These are phyloP conservation scores for Conticribra weissflogii DNA, from an alignment of 108 stramenopile species.

Conservation along the genomic window DNA sequence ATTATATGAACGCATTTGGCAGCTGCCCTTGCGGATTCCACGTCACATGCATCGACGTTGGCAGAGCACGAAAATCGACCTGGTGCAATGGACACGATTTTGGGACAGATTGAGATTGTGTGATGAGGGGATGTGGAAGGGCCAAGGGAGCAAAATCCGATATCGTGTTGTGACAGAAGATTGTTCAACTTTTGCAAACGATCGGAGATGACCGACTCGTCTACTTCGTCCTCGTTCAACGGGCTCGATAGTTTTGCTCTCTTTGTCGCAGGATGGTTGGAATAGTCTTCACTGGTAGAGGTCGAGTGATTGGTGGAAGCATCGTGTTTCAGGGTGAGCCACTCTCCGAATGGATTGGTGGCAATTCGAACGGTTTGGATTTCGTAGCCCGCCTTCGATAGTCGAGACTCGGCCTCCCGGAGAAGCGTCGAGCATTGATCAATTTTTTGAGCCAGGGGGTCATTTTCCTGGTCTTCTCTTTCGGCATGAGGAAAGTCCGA, in stretches of 20 bases:
- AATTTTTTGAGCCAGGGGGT: constrained; percentile 18
- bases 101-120: constrained; percentile 38
- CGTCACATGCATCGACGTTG: constrained; percentile 46
- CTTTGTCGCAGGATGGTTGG: constrained; percentile 1
- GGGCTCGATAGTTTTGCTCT: background rate
- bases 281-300: no score
- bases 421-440: constrained; percentile 24
- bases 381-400: constrained; percentile 56
- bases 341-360: constrained; percentile 89
- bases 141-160: constrained; percentile 79
- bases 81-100: constrained; percentile 51
- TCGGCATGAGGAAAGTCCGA: background rate
- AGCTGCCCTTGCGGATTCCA: constrained; percentile 41
- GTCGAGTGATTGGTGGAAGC: no score
- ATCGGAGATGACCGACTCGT: background rate
- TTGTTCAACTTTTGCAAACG: constrained; percentile 49
- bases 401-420: constrained; percentile 21
- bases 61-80: constrained; percentile 71
- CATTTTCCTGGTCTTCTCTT: background rate
- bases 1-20: constrained; percentile 63
- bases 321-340: constrained; percentile 38
- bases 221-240: background rate
- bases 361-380: constrained; percentile 85
- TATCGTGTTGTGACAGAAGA: constrained; percentile 43
- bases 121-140: constrained; percentile 53